These are phyloP conservation scores for Trichoderma sp. DNA, from an alignment of 2,329 filamentous ascomycete species.

Conservation along the genomic window DNA sequence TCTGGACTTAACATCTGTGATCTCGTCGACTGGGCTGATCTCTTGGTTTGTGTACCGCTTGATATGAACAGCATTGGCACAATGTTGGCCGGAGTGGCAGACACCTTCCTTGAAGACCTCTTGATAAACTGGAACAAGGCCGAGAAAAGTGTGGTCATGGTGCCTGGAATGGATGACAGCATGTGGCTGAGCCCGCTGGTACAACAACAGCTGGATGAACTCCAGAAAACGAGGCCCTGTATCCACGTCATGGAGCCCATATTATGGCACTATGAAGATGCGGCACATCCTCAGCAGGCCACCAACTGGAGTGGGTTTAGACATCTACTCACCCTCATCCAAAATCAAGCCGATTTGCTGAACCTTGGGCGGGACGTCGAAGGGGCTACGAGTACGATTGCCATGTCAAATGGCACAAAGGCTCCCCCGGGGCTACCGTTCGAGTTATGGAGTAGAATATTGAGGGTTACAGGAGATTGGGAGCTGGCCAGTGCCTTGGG, in stretches of 20 bases:
- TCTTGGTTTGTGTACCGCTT: constrained; percentile 82
- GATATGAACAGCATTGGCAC: constrained; percentile 83
- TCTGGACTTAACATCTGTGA: constrained; percentile 61
- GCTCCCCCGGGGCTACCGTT: constrained; percentile 65
- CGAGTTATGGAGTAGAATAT: constrained; percentile 87
- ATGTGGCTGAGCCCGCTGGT: constrained; percentile 93
- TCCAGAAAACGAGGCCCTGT: constrained; percentile 85
- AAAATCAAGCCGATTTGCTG: constrained; percentile 76
- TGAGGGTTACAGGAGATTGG: constrained; percentile 87
- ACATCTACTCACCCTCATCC: constrained; percentile 73
- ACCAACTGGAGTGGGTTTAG: constrained; percentile 68
- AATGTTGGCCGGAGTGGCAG: constrained; percentile 84
- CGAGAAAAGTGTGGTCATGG: constrained; percentile 80
- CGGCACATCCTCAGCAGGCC: constrained; percentile 54
- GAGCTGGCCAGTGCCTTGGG: constrained; percentile 81
- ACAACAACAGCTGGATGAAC: constrained; percentile 82
- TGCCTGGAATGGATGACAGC: constrained; percentile 84
- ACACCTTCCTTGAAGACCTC: constrained; percentile 78
- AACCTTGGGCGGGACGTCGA: constrained; percentile 74
- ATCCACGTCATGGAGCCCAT: constrained; percentile 80
- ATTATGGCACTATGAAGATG: constrained; percentile 74
- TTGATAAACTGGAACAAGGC: constrained; percentile 81
- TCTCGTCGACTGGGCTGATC: constrained; percentile 83
- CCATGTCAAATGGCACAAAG: constrained; percentile 41
- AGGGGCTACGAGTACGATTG: constrained; percentile 49